Percentiles rank a stretch among this genome's conserved stretches.
Conservation (phyloP, 2,329 filamentous ascomycete species). For the Phaeomoniella chlamydospora region DNA sequence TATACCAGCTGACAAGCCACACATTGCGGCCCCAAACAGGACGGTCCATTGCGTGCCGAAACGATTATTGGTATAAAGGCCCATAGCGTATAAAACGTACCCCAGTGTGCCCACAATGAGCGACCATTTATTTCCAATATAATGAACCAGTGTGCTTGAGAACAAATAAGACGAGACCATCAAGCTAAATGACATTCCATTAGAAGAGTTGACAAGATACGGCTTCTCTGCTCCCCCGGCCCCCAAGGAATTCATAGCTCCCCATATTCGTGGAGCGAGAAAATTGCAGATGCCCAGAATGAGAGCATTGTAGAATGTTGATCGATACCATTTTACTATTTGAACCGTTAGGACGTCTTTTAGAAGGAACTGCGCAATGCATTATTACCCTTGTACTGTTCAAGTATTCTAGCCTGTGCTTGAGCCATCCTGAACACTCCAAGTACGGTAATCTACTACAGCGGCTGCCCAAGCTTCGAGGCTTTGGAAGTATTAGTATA, state of each 20-base stretch:
- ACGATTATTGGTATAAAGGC: constrained; percentile 29
- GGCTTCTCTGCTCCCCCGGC: constrained; percentile 20
- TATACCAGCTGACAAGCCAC: constrained; percentile 24
- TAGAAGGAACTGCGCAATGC: too few species aligned
- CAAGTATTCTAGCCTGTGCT: too few species aligned
- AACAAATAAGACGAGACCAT: constrained; percentile 31
- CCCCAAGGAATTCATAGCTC: constrained; percentile 27
- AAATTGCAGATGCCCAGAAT: constrained; percentile 29
- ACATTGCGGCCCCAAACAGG: constrained; percentile 26
- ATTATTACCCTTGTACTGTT: too few species aligned
- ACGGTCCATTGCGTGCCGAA: constrained; percentile 30
- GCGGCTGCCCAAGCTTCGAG: too few species aligned
- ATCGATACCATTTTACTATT: constrained; percentile 24
- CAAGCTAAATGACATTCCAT: constrained; percentile 28
- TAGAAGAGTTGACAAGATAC: constrained; percentile 26
- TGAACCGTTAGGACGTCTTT: too few species aligned
- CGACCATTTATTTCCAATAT: constrained; percentile 22
- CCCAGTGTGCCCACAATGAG: constrained; percentile 29
- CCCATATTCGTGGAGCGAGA: constrained; percentile 33
- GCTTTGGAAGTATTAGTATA: too few species aligned
- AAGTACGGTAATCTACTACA: too few species aligned
- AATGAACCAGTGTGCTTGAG: constrained; percentile 25
- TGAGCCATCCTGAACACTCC: too few species aligned
- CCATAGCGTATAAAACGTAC: constrained; percentile 28
- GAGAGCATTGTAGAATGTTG: constrained; percentile 32